Evolutionary conservation across 2,329 filamentous ascomycete species (phyloP).

Genomic region (Elsinoe ampelina): DNA sequence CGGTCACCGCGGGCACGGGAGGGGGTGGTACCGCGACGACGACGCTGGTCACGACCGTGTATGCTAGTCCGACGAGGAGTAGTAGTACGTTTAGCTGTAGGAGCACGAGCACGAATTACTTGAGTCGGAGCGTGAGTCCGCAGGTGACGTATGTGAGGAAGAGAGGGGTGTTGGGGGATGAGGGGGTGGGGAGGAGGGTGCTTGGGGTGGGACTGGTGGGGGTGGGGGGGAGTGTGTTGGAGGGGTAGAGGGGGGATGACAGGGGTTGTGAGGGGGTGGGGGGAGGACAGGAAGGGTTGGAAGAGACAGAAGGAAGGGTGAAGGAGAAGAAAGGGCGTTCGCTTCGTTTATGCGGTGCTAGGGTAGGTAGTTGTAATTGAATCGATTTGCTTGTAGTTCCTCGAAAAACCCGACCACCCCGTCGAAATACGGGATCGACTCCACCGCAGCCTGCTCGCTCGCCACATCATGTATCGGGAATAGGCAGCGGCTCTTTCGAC

Average conservation of each 20-base stretch:
- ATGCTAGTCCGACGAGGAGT: conserved; percentile 14
- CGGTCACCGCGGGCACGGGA: conserved; percentile 16
- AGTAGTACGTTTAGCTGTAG: conserved; percentile 21
- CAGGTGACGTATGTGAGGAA: conserved; percentile 9
- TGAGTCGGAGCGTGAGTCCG: conserved; percentile 18
- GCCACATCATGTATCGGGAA: background rate
- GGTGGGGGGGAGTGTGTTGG: conserved; percentile 4
- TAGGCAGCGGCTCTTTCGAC: background rate
- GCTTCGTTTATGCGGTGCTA: background rate
- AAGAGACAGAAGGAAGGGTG: background rate
- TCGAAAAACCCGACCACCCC: background rate
- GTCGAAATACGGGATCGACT: too few species aligned
- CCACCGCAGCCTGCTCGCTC: too few species aligned
- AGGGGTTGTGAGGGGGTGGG: background rate
- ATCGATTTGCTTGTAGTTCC: background rate
- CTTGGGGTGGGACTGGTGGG: background rate
- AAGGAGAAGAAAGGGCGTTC: background rate
- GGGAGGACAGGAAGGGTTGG: background rate
- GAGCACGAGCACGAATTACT: conserved; percentile 23
- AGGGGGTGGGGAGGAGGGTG: background rate
- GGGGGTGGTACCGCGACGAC: conserved; percentile 20
- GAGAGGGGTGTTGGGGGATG: conserved; percentile 6
- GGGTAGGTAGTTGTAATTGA: background rate
- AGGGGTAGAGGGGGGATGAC: background rate
- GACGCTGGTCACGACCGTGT: conserved; percentile 18